Evolutionary conservation across 2,329 filamentous ascomycete species (phyloP).

Genomic region (Penicillium sp.): DNA sequence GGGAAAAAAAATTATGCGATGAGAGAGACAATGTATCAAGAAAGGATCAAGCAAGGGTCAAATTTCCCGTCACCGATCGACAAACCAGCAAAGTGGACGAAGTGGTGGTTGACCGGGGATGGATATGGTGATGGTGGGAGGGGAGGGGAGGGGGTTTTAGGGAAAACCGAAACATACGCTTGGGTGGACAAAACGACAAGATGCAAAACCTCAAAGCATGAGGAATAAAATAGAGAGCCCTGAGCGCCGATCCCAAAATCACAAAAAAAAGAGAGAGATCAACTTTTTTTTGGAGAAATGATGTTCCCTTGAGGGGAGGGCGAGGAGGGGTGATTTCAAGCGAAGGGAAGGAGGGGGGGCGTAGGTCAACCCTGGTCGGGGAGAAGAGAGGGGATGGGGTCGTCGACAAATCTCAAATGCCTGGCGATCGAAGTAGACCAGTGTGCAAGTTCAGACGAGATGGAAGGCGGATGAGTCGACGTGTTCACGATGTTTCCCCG

Average conservation of each 20-base stretch:
- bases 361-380: slow-evolving; percentile 10
- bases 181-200: slow-evolving; percentile 25
- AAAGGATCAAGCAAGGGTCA: not conserved
- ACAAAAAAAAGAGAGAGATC: slow-evolving; percentile 11
- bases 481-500: slow-evolving; percentile 20
- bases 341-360: slow-evolving; percentile 21
- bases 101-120: not conserved
- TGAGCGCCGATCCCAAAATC: slow-evolving; percentile 17
- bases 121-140: slow-evolving; percentile 11
- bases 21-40: slow-evolving; percentile 2
- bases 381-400: not conserved
- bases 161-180: slow-evolving; percentile 20
- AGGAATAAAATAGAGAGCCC: slow-evolving; percentile 14
- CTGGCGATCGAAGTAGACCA: not conserved
- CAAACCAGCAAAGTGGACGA: not conserved
- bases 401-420: slow-evolving; percentile 1
- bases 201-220: slow-evolving; percentile 25
- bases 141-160: slow-evolving; percentile 13
- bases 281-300: slow-evolving; percentile 15
- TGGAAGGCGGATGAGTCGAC: not conserved
- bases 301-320: slow-evolving; percentile 14
- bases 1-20: slow-evolving; percentile 7
- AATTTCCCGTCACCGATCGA: not conserved
- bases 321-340: slow-evolving; percentile 21
- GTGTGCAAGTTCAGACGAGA: not conserved